A percentile compares a stretch with the other conserved stretches of the same genome.
These are phyloP conservation scores for Eucalyptus cloeziana DNA, from an alignment of 345 rosid species.

Conservation along the genomic window DNA sequence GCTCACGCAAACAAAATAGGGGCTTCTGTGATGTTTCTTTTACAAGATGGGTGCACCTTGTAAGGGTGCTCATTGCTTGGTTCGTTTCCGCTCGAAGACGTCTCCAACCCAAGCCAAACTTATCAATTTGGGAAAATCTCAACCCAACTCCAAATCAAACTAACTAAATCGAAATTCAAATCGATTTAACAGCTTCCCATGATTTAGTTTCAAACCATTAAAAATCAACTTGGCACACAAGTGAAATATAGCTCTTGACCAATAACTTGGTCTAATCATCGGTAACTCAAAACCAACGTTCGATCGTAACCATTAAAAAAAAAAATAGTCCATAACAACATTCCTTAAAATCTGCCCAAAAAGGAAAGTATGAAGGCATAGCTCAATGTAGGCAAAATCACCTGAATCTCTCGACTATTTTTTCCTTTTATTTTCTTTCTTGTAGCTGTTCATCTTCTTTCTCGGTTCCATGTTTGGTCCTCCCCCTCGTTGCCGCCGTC, in stretches of 20 bases:
- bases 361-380: no score
- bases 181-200: rapidly evolving
- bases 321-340: no score
- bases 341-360: no score
- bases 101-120: rapidly evolving
- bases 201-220: not conserved
- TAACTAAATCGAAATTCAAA: not conserved
- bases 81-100: not conserved
- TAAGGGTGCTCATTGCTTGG: not conserved
- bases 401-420: no score
- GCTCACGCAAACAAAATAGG: rapidly evolving
- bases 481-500: no score
- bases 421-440: no score
- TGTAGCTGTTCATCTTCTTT: no score
- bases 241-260: not conserved
- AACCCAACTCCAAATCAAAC: not conserved
- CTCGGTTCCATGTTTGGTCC: no score
- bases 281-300: not conserved
- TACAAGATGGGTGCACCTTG: not conserved
- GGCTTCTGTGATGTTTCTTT: not conserved
- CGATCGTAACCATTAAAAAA: not conserved
- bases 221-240: not conserved
- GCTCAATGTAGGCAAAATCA: no score
- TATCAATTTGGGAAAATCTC: not conserved
- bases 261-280: not conserved